Evolutionary conservation across 106 monocot species (phyloP).

Genomic region (Vanilla planifolia): DNA sequence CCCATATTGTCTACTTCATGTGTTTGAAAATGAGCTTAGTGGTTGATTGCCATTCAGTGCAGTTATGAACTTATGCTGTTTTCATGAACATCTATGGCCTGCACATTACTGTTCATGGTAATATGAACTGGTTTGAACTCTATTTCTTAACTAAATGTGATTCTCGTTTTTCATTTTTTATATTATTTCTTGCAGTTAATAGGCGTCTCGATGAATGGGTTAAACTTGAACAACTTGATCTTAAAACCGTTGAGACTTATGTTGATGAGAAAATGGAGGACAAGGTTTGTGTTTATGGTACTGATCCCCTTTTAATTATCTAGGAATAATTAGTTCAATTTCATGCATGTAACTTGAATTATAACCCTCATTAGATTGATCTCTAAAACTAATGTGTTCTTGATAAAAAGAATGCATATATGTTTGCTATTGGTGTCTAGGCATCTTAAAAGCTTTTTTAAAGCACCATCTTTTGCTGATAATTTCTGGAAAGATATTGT

Average conservation of each 20-base stretch:
- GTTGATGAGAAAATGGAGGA: constrained; percentile 92
- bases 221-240: constrained; percentile 93
- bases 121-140: not conserved
- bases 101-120: not conserved
- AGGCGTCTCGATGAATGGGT: constrained; percentile 99
- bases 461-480: not conserved
- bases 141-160: not conserved
- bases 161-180: not conserved
- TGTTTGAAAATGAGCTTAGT: not conserved
- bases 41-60: not conserved
- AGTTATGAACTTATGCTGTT: not conserved
- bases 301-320: not conserved
- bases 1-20: not conserved
- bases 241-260: constrained; percentile 84
- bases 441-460: no score
- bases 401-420: no score
- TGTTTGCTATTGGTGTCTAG: no score
- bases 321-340: no score
- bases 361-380: no score
- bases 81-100: not conserved
- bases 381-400: no score
- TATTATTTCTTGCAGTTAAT: constrained; percentile 53
- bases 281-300: constrained; percentile 40
- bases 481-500: not conserved
- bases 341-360: no score